Evolutionary conservation across 257 asterid species (phyloP).

Genomic region (Forsythia viridissima): DNA sequence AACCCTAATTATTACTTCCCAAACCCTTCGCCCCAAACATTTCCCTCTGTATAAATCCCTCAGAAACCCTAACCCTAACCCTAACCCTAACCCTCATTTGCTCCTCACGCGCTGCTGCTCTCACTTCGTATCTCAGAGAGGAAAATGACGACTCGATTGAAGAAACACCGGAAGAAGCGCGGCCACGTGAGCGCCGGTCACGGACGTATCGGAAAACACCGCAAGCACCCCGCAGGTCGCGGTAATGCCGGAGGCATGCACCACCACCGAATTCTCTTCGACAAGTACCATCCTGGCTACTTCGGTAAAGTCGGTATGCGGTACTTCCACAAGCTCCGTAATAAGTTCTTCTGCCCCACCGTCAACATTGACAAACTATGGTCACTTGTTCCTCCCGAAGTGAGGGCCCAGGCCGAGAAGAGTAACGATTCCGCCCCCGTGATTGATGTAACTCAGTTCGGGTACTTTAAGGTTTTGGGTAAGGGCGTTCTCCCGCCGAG

Average conservation of each 20-base stretch:
- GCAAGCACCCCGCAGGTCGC: conserved; percentile 83
- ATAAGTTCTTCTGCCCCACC: conserved; percentile 65
- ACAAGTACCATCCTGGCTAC: conserved; percentile 75
- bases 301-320: conserved; percentile 80
- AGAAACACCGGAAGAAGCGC: conserved; percentile 82
- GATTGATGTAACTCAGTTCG: conserved; percentile 61
- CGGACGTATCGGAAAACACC: conserved; percentile 74
- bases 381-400: conserved; percentile 62
- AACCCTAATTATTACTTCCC: neutral
- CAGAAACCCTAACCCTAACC: conserved; percentile 43
- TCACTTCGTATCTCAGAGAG: neutral
- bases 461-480: conserved; percentile 70
- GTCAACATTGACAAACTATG: conserved; percentile 65
- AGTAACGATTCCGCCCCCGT: conserved; percentile 41
- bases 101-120: conserved; percentile 24
- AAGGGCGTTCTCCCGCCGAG: conserved; percentile 50
- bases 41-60: conserved; percentile 8
- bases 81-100: conserved; percentile 22
- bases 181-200: conserved; percentile 87
- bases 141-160: conserved; percentile 64
- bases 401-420: conserved; percentile 53
- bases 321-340: conserved; percentile 61
- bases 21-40: neutral
- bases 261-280: conserved; percentile 82
- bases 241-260: conserved; percentile 86